A percentile compares a stretch with the other conserved stretches of the same genome.
phyloP scores from a whole-genome alignment of 169 alveolate species.

The Blepharisma undulans region DNA sequence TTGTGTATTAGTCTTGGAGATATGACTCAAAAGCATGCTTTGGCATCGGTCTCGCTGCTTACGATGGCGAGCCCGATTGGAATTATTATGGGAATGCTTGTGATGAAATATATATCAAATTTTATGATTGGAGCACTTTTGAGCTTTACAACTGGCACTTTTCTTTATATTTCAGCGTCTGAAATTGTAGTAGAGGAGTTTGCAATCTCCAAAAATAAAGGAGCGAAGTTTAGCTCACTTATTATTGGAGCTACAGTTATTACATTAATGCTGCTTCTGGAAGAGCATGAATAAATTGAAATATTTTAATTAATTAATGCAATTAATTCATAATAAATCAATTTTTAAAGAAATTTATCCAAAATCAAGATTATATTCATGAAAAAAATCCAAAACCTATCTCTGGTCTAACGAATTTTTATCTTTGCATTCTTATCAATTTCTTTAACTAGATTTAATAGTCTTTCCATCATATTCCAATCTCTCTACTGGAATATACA shows the following conservation, averaged over 20 bases:
- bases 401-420: too few relatives aligned
- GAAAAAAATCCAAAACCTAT: not conserved
- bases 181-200: constrained; percentile 38
- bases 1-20: not conserved
- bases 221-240: constrained; percentile 13
- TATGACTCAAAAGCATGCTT: not conserved
- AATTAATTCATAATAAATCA: not conserved
- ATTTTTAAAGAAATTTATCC: not conserved
- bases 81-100: constrained; percentile 1
- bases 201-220: not conserved
- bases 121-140: constrained; percentile 19
- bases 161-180: constrained; percentile 32
- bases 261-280: not conserved
- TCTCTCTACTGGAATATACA: too few relatives aligned
- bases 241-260: not conserved
- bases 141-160: constrained; percentile 17
- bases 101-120: not conserved
- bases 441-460: too few relatives aligned
- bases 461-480: too few relatives aligned
- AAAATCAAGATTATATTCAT: too few relatives aligned
- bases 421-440: too few relatives aligned
- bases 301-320: not conserved
- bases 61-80: constrained; percentile 22
- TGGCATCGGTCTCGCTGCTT: not conserved
- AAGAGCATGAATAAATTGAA: not conserved